A percentile compares a stretch with the other conserved stretches of the same genome.
Evolutionary conservation across 306 rosid genomes (phyloP).

Genomic region (Abrus precatorius): DNA sequence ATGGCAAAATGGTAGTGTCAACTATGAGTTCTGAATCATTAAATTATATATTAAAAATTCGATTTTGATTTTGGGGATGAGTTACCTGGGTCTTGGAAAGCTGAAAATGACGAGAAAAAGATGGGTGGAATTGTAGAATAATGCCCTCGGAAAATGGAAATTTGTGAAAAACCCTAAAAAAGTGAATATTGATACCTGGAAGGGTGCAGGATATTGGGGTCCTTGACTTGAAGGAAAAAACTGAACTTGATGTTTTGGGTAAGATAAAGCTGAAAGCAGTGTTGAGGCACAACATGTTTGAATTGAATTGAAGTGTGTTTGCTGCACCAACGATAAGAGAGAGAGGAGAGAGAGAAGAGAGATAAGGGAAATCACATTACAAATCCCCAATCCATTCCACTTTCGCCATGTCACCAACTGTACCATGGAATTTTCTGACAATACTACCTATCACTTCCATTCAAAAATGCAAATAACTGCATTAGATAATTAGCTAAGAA

Average conservation of each 20-base stretch:
- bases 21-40: not conserved
- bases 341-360: too few species aligned
- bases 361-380: too few species aligned
- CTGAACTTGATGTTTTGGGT: constrained; percentile 48
- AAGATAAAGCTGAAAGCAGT: constrained; percentile 49
- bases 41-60: not conserved
- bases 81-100: not conserved
- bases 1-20: not conserved
- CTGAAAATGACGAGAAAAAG: not conserved
- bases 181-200: constrained; percentile 59
- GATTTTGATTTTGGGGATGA: not conserved
- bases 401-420: too few species aligned
- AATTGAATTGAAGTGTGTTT: not conserved
- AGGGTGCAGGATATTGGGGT: constrained; percentile 67
- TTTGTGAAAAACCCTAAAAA: constrained; percentile 36
- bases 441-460: too few species aligned
- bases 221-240: constrained; percentile 50
- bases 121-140: not conserved
- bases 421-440: too few species aligned
- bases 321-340: not conserved
- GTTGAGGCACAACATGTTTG: constrained; percentile 62
- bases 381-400: too few species aligned
- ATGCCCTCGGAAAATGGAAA: not conserved
- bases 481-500: too few species aligned
- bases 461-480: too few species aligned